Base-by-base conservation (phyloP, 805 yeast species). In the Candida piceae region DNA sequence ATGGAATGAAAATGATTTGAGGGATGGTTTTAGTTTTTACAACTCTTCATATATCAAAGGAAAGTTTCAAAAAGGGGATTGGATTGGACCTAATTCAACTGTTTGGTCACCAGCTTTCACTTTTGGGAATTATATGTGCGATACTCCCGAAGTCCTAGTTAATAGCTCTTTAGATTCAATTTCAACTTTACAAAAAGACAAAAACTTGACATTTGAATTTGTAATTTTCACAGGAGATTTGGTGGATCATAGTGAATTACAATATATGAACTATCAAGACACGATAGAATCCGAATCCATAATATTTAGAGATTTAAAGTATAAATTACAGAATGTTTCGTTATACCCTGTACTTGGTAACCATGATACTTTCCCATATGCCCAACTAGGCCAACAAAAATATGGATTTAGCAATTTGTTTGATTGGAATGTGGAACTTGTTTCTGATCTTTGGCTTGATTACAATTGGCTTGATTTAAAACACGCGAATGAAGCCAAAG, bases 351-450 rank as follows among this genome's bases (percentile, higher is more conserved):
- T 74, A 16, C 60, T 81, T 49, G 88, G 88, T 19, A 80, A 78
- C 55, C 87, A 82, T 57, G 88, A 81, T 51, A 73, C 79, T 21
- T 81, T 71, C 65, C 88, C 89, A 13, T 76, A 79, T 48, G 83
- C 81, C 25, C 85, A 80, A 54, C 57, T 79, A 40, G 82, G 85
- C 2, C 82, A 79, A 39, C 52, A 62, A 22, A 51, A 56, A 25
- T 67, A 72, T 16, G 73, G 74, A 7, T 72, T 63, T 40, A 52
- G 50, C 44, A 36, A 60, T 34, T 45, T 64, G 48, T 67, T 68
- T 39, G 52, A 61, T n/a, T 72, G 71, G 68, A 72, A 74, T 45
- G 57, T 64, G 3, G 73, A 72, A 11, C 55, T 72, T 38, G 61
- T 72, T 65, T 67, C 73, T 29, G 67, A 67, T 20, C 38, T 74